These are phyloP conservation scores for Cytospora piceicola DNA, from an alignment of 2,329 filamentous ascomycete genomes.

Conservation along the genomic window DNA sequence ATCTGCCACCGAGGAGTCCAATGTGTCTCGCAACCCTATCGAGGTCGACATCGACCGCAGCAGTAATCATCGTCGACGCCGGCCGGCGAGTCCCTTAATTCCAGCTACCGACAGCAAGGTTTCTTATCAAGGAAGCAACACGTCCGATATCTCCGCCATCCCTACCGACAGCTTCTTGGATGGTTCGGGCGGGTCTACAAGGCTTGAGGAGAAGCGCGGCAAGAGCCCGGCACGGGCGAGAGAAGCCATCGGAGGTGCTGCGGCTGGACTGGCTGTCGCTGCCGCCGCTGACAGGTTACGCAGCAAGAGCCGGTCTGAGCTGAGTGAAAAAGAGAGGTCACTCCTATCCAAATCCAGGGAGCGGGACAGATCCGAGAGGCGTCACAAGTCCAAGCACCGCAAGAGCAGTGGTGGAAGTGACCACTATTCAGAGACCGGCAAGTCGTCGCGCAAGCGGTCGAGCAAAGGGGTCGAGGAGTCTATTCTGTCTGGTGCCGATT, in stretches of 20 bases:
- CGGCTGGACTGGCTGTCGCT: constrained; percentile 44
- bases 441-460: constrained; percentile 53
- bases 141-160: constrained; percentile 85
- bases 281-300: constrained; percentile 48
- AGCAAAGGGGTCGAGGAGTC: constrained; percentile 59
- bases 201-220: constrained; percentile 43
- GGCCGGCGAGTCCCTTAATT: constrained; percentile 70
- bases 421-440: constrained; percentile 50
- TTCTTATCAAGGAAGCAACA: constrained; percentile 66
- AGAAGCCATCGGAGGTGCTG: constrained; percentile 45
- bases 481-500: constrained; percentile 56
- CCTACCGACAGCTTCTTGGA: constrained; percentile 65
- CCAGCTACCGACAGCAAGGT: constrained; percentile 59
- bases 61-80: constrained; percentile 55
- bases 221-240: constrained; percentile 48
- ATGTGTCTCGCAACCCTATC: constrained; percentile 75
- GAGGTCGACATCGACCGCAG: constrained; percentile 83
- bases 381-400: constrained; percentile 53
- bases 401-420: constrained; percentile 54
- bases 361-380: constrained; percentile 56
- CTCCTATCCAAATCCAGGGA: constrained; percentile 41
- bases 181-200: constrained; percentile 53
- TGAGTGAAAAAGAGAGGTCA: constrained; percentile 39
- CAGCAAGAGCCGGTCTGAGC: constrained; percentile 49
- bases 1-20: constrained; percentile 79